Evolutionary conservation across 768 basidiomycete genomes (phyloP).

Genomic region (Rossbeevera mucosa): DNA sequence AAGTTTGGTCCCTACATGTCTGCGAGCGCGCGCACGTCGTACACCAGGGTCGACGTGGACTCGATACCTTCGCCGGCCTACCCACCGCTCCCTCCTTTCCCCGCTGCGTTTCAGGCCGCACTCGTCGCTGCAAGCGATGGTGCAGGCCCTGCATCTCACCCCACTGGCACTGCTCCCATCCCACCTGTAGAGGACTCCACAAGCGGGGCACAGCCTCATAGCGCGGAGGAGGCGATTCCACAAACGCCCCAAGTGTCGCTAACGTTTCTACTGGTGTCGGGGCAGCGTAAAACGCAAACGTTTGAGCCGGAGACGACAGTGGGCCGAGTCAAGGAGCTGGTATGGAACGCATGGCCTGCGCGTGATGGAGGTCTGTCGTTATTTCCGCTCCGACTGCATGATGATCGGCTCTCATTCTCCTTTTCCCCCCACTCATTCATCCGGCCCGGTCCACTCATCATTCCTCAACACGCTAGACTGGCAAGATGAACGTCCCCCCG

Average conservation of each 20-base stretch:
- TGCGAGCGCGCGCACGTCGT: conserved; percentile 49
- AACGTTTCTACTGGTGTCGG: conserved; percentile 71
- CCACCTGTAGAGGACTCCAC: background rate
- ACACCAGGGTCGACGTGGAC: conserved; percentile 46
- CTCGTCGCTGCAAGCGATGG: background rate
- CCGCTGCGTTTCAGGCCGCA: conserved; percentile 6
- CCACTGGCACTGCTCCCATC: conserved; percentile 1
- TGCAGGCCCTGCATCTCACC: background rate
- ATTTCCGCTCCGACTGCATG: conserved; percentile 9
- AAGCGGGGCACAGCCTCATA: conserved; percentile 2
- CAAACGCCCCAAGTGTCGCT: conserved; percentile 61
- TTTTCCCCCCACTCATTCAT: background rate
- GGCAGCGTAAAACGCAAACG: conserved; percentile 60
- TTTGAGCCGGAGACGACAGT: conserved; percentile 75
- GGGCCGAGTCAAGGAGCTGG: conserved; percentile 76
- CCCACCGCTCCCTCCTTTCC: conserved; percentile 24
- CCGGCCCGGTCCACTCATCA: background rate
- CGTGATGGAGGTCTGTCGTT: conserved; percentile 40
- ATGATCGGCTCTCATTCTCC: conserved; percentile 12
- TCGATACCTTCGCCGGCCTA: conserved; percentile 18
- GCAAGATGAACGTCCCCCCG: conserved; percentile 74
- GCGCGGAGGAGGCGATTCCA: conserved; percentile 34
- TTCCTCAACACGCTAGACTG: conserved; percentile 44
- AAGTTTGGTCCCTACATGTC: conserved; percentile 27
- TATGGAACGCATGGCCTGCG: conserved; percentile 77